Conservation (phyloP, 2,329 filamentous ascomycete genomes). For the Stenocarpella maydis region DNA sequence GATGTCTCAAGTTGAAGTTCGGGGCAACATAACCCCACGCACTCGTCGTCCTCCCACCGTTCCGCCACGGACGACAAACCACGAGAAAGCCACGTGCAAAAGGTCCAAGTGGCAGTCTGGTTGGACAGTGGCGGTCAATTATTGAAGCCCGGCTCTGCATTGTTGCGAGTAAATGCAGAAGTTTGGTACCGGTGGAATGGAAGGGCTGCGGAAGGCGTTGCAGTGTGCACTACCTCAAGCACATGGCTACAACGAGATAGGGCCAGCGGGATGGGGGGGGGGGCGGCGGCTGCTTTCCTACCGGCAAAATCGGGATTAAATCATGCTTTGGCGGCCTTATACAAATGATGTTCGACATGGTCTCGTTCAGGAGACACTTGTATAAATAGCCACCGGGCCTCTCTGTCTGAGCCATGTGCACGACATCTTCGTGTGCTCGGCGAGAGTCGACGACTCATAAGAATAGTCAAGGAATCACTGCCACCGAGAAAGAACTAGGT, state of each 20-base stretch:
- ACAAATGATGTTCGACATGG: conserved; percentile 9
- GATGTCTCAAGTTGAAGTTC: conserved; percentile 21
- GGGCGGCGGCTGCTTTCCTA: background rate
- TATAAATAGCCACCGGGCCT: conserved; percentile 24
- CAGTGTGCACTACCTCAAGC: conserved; percentile 21
- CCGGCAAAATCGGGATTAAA: conserved; percentile 4
- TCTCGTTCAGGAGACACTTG: background rate
- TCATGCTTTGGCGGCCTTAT: background rate
- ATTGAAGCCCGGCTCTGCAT: conserved; percentile 35
- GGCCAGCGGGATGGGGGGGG: conserved; percentile 14
- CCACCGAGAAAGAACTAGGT: background rate
- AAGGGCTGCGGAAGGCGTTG: conserved; percentile 23
- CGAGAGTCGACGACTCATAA: conserved; percentile 9
- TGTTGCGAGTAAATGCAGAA: conserved; percentile 32
- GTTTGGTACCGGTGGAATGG: conserved; percentile 31
- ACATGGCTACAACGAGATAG: conserved; percentile 24
- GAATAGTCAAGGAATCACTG: conserved; percentile 14
- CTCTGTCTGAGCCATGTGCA: conserved; percentile 2
- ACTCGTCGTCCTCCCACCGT: conserved; percentile 11
- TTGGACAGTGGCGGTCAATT: conserved; percentile 41
- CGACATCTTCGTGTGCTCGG: background rate
- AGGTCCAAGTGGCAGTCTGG: conserved; percentile 11
- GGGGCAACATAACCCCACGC: conserved; percentile 10
- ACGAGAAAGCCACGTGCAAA: conserved; percentile 36
- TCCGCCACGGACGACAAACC: conserved; percentile 26